phyloP scores from a whole-genome alignment of 2,329 filamentous ascomycete species.

The Scortechinia acanthostroma region DNA sequence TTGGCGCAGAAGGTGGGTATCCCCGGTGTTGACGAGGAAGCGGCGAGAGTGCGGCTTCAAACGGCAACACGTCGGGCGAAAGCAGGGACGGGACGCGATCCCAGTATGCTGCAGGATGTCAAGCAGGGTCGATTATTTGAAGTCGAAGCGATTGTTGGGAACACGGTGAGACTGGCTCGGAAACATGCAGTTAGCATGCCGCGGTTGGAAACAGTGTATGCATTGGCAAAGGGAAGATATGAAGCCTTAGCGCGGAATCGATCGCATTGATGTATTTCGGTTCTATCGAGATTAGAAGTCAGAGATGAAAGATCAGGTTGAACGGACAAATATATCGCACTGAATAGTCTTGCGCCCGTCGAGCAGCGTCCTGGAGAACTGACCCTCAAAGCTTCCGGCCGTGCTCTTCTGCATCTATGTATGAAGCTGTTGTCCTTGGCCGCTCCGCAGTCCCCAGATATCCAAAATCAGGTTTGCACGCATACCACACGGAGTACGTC shows the following conservation, averaged over 20 bases:
- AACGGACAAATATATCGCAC: too few relatives aligned
- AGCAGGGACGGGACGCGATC: conserved; percentile 29
- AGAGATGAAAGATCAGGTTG: too few relatives aligned
- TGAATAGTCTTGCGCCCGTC: too few relatives aligned
- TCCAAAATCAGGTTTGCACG: too few relatives aligned
- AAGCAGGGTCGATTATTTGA: conserved; percentile 29
- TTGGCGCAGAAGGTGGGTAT: conserved; percentile 30
- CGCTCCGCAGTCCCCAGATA: too few relatives aligned
- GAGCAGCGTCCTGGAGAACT: too few relatives aligned
- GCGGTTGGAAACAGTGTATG: conserved; percentile 32
- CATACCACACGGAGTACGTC: too few relatives aligned
- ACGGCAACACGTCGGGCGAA: conserved; percentile 23
- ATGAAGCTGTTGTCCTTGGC: too few relatives aligned
- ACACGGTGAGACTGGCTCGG: conserved; percentile 28
- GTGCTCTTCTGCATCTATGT: too few relatives aligned
- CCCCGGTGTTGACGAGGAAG: conserved; percentile 18
- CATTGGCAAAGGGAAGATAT: conserved; percentile 25
- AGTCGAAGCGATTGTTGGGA: conserved; percentile 39
- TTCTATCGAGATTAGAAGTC: too few relatives aligned
- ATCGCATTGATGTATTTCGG: too few relatives aligned
- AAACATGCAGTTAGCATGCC: conserved; percentile 26
- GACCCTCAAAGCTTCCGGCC: too few relatives aligned
- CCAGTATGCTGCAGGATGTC: conserved; percentile 40
- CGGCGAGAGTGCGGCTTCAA: conserved; percentile 24
- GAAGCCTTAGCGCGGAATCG: background rate